These are phyloP conservation scores for Blastomyces percursus DNA, from an alignment of 2,329 filamentous ascomycete species.

Conservation along the genomic window DNA sequence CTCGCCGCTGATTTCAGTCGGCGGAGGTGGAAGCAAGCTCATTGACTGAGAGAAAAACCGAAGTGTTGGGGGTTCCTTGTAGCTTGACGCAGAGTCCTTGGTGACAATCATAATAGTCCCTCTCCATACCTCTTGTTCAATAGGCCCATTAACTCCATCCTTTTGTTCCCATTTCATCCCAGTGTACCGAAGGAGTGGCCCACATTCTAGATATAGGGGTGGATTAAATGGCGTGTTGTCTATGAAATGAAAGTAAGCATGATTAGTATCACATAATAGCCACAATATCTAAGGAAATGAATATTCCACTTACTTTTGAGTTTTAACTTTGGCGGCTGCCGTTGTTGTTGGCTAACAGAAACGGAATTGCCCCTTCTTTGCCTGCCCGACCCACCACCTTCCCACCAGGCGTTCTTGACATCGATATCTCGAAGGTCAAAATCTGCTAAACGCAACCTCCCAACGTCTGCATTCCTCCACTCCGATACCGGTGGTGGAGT, in stretches of 20 bases:
- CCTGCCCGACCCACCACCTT: constrained; percentile 42
- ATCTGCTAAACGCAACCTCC: constrained; percentile 47
- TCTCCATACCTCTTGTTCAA: constrained; percentile 73
- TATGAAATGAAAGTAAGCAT: constrained; percentile 12
- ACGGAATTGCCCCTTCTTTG: constrained; percentile 38
- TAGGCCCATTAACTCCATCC: constrained; percentile 24
- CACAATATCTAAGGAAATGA: constrained; percentile 10
- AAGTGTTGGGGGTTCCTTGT: constrained; percentile 64
- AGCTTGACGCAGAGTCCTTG: constrained; percentile 69
- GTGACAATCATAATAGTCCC: constrained; percentile 96
- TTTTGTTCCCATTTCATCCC: constrained; percentile 55
- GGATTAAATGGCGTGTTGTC: constrained; percentile 63
- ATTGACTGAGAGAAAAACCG: constrained; percentile 80
- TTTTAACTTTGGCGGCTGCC: constrained; percentile 22
- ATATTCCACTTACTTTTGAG: constrained; percentile 23
- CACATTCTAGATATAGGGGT: constrained; percentile 73
- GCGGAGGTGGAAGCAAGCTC: constrained; percentile 68
- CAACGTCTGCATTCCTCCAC: constrained; percentile 58
- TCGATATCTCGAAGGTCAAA: constrained; percentile 47
- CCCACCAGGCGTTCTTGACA: constrained; percentile 63
- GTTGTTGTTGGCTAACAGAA: constrained; percentile 18
- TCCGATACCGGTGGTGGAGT: constrained; percentile 43
- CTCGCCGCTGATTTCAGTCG: constrained; percentile 54
- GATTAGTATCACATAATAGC: constrained; percentile 7
- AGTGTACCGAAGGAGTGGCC: constrained; percentile 79